These are phyloP conservation scores for Allium sativum DNA, from an alignment of 106 monocot genomes.

Conservation along the genomic window DNA sequence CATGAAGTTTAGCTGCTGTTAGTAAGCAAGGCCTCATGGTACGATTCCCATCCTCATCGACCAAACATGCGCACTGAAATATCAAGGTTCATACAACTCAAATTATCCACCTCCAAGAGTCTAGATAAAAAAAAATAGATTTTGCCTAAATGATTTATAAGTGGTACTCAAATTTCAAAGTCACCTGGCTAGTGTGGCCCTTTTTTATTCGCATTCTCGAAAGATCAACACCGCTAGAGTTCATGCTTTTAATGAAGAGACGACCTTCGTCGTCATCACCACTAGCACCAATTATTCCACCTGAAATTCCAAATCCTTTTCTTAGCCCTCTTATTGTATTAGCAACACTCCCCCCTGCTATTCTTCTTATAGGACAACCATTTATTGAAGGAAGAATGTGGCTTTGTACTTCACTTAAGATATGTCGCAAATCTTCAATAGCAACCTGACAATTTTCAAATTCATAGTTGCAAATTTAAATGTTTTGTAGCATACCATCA, in stretches of 20 bases:
- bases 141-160: too few relatives aligned
- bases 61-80: conserved; percentile 83
- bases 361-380: conserved; percentile 51
- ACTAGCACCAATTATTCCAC: conserved; percentile 79
- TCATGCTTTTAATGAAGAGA: conserved; percentile 49
- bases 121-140: too few relatives aligned
- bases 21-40: conserved; percentile 88
- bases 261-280: conserved; percentile 77
- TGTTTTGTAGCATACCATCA: background rate
- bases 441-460: conserved; percentile 30
- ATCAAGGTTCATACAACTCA: background rate
- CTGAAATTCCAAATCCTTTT: conserved; percentile 68
- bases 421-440: conserved; percentile 52
- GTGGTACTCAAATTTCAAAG: too few relatives aligned
- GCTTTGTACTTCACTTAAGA: conserved; percentile 52
- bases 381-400: conserved; percentile 31
- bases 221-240: conserved; percentile 64
- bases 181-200: conserved; percentile 71
- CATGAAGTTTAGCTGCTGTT: conserved; percentile 77
- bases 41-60: conserved; percentile 82
- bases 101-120: too few relatives aligned
- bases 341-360: conserved; percentile 84
- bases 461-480: background rate
- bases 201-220: conserved; percentile 69
- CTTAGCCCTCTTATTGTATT: conserved; percentile 75